Evolutionary conservation across 2,329 filamentous ascomycete genomes (phyloP).

Genomic region (Dothiorella sarmentorum): DNA sequence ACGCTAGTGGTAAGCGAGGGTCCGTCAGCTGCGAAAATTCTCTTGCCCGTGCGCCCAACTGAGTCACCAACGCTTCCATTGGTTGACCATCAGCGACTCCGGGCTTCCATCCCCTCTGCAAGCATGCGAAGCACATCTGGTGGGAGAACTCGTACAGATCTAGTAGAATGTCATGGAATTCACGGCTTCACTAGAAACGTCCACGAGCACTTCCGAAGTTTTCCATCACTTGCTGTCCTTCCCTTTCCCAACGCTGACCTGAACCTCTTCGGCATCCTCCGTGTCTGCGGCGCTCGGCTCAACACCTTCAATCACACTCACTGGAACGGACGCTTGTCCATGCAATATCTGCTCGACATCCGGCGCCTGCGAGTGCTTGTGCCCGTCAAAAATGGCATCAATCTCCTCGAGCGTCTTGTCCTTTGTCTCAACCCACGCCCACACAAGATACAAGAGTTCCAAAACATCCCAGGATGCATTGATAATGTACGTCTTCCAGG

Average conservation of each 20-base stretch:
- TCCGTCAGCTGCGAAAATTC: too few relatives aligned
- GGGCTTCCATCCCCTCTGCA: too few relatives aligned
- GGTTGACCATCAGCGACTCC: too few relatives aligned
- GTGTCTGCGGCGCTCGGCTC: not conserved
- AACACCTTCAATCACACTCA: not conserved
- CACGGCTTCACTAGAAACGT: too few relatives aligned
- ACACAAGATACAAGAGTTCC: conserved; percentile 26
- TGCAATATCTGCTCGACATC: conserved; percentile 1
- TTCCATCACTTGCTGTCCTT: not conserved
- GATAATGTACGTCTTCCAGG: conserved; percentile 34
- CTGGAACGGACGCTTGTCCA: not conserved
- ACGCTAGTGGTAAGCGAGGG: too few relatives aligned
- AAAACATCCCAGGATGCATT: conserved; percentile 30
- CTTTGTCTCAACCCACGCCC: conserved; percentile 32
- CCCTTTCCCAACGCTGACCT: not conserved
- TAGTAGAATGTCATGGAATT: too few relatives aligned
- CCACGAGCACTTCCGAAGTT: too few relatives aligned
- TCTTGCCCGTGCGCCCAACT: too few relatives aligned
- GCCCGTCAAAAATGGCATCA: conserved; percentile 27
- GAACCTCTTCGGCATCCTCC: not conserved
- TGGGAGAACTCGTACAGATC: too few relatives aligned
- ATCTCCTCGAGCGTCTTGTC: conserved; percentile 31
- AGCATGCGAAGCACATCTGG: too few relatives aligned
- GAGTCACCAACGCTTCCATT: too few relatives aligned
- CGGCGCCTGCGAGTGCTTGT: conserved; percentile 18